These are phyloP conservation scores for Sherardia arvensis DNA, from an alignment of 257 asterid genomes.

Conservation along the genomic window DNA sequence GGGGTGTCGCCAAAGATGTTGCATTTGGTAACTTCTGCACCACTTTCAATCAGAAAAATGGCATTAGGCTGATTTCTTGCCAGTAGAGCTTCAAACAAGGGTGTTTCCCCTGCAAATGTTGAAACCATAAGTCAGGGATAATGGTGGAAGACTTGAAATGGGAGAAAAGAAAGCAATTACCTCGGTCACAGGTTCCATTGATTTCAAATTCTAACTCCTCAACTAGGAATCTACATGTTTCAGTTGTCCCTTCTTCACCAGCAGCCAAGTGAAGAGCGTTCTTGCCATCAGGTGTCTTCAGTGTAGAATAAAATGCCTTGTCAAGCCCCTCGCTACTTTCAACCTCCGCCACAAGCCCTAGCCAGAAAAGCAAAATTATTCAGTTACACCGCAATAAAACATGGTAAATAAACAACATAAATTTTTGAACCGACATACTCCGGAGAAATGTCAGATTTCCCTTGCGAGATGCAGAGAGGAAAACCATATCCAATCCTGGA, in stretches of 20 bases:
- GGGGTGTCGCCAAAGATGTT: slow-evolving; percentile 2
- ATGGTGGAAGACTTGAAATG: neutral
- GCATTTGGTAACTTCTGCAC: slow-evolving; percentile 9
- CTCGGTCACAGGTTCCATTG: neutral
- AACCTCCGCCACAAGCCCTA: no score
- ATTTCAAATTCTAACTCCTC: neutral
- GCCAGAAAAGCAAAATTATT: no score
- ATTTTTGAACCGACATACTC: no score
- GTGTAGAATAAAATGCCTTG: no score
- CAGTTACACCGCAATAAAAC: no score
- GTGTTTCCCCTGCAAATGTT: slow-evolving; percentile 16
- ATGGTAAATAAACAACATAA: no score
- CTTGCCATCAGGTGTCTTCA: no score
- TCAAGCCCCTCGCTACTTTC: no score
- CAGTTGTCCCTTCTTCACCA: neutral
- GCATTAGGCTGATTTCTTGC: neutral
- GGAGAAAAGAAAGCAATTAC: neutral
- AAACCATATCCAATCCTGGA: no score
- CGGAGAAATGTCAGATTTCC: no score
- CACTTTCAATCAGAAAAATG: slow-evolving; percentile 10
- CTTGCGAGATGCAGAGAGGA: no score
- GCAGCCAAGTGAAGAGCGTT: neutral
- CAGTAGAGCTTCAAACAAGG: slow-evolving; percentile 17
- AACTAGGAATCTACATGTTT: neutral
- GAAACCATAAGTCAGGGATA: neutral